phyloP scores from a whole-genome alignment of 768 basidiomycete genomes.

The Scleroderma bovista region DNA sequence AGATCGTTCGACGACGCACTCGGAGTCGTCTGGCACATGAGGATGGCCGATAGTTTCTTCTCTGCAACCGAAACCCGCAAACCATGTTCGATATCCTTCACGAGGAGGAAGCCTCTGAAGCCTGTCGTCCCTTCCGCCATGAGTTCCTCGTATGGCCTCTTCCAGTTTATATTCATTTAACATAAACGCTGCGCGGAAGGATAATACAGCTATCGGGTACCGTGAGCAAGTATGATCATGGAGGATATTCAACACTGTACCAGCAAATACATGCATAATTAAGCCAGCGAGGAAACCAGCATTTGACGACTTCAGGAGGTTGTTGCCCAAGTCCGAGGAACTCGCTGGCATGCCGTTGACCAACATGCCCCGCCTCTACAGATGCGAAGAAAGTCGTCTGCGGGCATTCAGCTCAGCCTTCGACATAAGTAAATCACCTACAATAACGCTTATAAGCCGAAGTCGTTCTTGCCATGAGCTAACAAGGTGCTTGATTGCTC shows the following conservation, averaged over 20 bases:
- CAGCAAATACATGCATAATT: constrained; percentile 47
- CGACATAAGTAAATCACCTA: constrained; percentile 23
- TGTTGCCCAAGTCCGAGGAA: constrained; percentile 2
- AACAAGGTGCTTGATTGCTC: constrained; percentile 44
- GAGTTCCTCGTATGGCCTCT: constrained; percentile 44
- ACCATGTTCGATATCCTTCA: constrained; percentile 12
- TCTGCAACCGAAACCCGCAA: background rate
- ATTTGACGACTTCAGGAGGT: constrained; percentile 35
- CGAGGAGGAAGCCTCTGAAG: constrained; percentile 1
- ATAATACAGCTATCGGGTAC: constrained; percentile 30
- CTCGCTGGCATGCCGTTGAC: constrained; percentile 34
- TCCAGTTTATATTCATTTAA: constrained; percentile 49
- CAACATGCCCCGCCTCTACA: constrained; percentile 48
- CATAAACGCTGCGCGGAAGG: constrained; percentile 53
- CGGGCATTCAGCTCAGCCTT: background rate
- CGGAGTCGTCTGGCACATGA: too few species aligned
- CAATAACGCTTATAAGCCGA: constrained; percentile 55
- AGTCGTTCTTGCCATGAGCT: constrained; percentile 59
- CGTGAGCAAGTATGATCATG: constrained; percentile 1
- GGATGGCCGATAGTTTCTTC: too few species aligned
- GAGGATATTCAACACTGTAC: constrained; percentile 19
- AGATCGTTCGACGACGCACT: too few species aligned
- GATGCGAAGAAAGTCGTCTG: constrained; percentile 62
- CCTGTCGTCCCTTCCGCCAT: constrained; percentile 30
- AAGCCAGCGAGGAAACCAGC: constrained; percentile 45